Base-by-base conservation (phyloP, 768 basidiomycete species). In the Auriscalpium orientale region DNA sequence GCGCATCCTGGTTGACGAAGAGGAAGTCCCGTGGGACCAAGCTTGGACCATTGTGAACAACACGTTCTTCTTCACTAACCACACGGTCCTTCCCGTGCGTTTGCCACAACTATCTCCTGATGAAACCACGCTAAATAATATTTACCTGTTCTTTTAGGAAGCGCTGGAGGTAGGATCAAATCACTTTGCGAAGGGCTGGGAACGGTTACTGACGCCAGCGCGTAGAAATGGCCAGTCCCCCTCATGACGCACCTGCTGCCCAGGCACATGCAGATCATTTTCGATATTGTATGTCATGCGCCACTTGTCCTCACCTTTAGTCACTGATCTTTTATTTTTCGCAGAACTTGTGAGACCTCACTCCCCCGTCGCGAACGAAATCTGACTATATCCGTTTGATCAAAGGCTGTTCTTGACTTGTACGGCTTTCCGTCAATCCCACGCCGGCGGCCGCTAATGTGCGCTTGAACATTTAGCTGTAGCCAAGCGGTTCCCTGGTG, bases 11-110 rank as follows among this genome's bases (percentile, higher is more conserved):
- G 73, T 90, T 62, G 95, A 98, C 64, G 95, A 98, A 38, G 95
- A 98, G 69, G 91, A 94, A 37, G 65, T 94, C 18, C 63, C 73
- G 2, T 99, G 93, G 89, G 81, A 83, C 59, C 63, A 71, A 15
- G 95, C 97, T 4, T 99, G 97, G 97, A 70, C 77, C 21, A 91
- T 98, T 63, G 84, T 87, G 46, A 91, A 84, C 52, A 87, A 87
- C 67, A 92, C 90, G 2, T 95, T 97, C 76, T 93, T 90, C 71
- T 98, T 93, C 75, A 98, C 94, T 10, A 97, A 95, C 69, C 94
- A 93, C 71, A 93, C 91, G 8, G 94, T 98, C 34, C 76, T 97
- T 34, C 90, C 92, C 21, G 91, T 87, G 43, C 64, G 82, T 78
- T 62, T 49, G 15, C 56, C 36, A 36, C 36, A 11, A 60, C 16